Base-by-base conservation (phyloP, 2,329 filamentous ascomycete species). In the Fusarium floridanum region DNA sequence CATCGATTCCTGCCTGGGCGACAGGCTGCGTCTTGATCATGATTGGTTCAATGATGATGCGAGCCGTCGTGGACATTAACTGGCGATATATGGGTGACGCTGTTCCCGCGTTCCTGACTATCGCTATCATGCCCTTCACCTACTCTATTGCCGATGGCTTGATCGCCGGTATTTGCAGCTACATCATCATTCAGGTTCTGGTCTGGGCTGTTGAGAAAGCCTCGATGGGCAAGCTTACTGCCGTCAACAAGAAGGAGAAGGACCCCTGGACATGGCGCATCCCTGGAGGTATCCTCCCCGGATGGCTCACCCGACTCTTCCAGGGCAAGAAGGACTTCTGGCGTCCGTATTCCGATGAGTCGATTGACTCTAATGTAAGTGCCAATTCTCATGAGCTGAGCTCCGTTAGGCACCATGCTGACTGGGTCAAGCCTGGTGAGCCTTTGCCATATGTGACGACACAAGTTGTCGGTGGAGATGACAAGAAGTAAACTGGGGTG, bases 121-220 rank as follows among this genome's bases (percentile, higher is more conserved):
- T 97, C 73, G 91, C 92, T 66, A 85, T 95, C 70, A 97, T 97
- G 95, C 94, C 95, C 0, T 97, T 97, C 84, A 95, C 93, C 2
- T 97, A 97, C 86, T 94, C 91, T 43, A 97, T 97, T 79, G 94
- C 95, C 14, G 94, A 97, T 79, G 95, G 95, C 50, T 87, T 97
- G 17, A 97, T 97, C 76, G 93, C 90, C 2, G 94, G 94, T 62
- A 93, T 97, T 78, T 87, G 92, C 78, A 91, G 90, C 43, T 97
- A 97, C 83, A 92, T 92, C 53, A 80, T 93, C 73, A 88, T 97
- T 83, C 97, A 97, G 83, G 89, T 87, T 0, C 80, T 88, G 14
- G 91, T 94, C 14, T 95, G 90, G 89, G 66, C 93, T 56, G 83
- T 97, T 75, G 91, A 93, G 82, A 88, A 90, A 80, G 83, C 22